Percentiles rank a stretch among this genome's conserved stretches.
Evolutionary conservation across 2,329 filamentous ascomycete species (phyloP).

Genomic region (Endocalyx cinctus): DNA sequence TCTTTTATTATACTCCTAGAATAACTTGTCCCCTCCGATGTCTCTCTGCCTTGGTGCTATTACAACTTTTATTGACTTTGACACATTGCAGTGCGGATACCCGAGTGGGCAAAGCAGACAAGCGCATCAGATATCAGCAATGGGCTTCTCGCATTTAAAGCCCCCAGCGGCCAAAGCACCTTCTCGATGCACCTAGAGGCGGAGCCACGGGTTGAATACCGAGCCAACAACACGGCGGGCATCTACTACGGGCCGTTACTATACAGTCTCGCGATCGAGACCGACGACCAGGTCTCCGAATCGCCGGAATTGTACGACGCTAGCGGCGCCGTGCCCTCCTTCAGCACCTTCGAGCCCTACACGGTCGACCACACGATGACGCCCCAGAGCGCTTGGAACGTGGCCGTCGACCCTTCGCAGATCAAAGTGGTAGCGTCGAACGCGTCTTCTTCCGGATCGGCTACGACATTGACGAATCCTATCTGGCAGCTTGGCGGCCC

Average conservation of each 20-base stretch:
- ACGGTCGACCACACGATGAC: constrained; percentile 25
- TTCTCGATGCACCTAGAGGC: constrained; percentile 21
- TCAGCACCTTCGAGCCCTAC: constrained; percentile 17
- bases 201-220: constrained; percentile 21
- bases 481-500: constrained; percentile 26
- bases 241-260: constrained; percentile 27
- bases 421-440: constrained; percentile 15
- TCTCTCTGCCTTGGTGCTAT: too few relatives aligned
- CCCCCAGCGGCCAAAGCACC: constrained; percentile 15
- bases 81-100: constrained; percentile 29
- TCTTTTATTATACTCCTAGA: too few relatives aligned
- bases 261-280: constrained; percentile 26
- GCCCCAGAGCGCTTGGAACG: constrained; percentile 23
- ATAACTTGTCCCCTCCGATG: too few relatives aligned
- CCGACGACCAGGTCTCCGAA: constrained; percentile 20
- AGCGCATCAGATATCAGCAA: constrained; percentile 13
- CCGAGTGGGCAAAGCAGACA: constrained; percentile 21
- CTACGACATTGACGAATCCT: constrained; percentile 16
- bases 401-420: constrained; percentile 23
- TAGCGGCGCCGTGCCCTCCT: constrained; percentile 10
- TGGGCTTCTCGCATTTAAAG: constrained; percentile 20
- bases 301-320: constrained; percentile 12
- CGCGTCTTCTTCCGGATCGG: constrained; percentile 2
- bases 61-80: too few relatives aligned
- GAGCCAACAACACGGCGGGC: constrained; percentile 26